Evolutionary conservation across 106 monocot genomes (phyloP).

Genomic region (Narthecium ossifragum): DNA sequence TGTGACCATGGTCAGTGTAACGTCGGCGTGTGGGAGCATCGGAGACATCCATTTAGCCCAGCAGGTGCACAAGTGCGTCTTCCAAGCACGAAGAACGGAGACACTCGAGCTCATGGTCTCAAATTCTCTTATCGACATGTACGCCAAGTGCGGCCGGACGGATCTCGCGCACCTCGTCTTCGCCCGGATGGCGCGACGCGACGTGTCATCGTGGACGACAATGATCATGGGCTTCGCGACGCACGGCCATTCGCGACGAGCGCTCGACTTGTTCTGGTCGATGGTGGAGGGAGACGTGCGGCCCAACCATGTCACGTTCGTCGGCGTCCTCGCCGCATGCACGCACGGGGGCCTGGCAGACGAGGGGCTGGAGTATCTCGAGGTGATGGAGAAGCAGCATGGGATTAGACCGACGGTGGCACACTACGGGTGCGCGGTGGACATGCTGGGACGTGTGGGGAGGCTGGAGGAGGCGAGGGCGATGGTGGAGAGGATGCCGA

Average conservation of each 20-base stretch:
- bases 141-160: slow-evolving; percentile 65
- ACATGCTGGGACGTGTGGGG: slow-evolving; percentile 63
- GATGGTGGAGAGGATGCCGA: slow-evolving; percentile 40
- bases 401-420: slow-evolving; percentile 29
- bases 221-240: slow-evolving; percentile 47
- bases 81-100: slow-evolving; percentile 24
- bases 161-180: slow-evolving; percentile 54
- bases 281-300: slow-evolving; percentile 40
- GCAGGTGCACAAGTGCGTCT: slow-evolving; percentile 45
- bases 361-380: slow-evolving; percentile 40
- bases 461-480: slow-evolving; percentile 43
- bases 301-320: slow-evolving; percentile 58
- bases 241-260: slow-evolving; percentile 38
- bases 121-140: slow-evolving; percentile 67
- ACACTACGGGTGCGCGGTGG: slow-evolving; percentile 69
- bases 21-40: slow-evolving; percentile 51
- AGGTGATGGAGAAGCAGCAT: slow-evolving; percentile 23
- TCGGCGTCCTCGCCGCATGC: slow-evolving; percentile 57
- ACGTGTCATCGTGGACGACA: slow-evolving; percentile 73
- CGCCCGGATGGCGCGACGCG: slow-evolving; percentile 15
- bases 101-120: slow-evolving; percentile 20
- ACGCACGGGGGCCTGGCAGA: slow-evolving; percentile 53
- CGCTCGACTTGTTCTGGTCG: slow-evolving; percentile 25
- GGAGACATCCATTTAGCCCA: slow-evolving; percentile 37
- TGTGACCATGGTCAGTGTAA: slow-evolving; percentile 58